A percentile compares a stretch with the other conserved stretches of the same genome.
phyloP scores from a whole-genome alignment of 352 stramenopile species.

The Phytopythium mirpurense region DNA sequence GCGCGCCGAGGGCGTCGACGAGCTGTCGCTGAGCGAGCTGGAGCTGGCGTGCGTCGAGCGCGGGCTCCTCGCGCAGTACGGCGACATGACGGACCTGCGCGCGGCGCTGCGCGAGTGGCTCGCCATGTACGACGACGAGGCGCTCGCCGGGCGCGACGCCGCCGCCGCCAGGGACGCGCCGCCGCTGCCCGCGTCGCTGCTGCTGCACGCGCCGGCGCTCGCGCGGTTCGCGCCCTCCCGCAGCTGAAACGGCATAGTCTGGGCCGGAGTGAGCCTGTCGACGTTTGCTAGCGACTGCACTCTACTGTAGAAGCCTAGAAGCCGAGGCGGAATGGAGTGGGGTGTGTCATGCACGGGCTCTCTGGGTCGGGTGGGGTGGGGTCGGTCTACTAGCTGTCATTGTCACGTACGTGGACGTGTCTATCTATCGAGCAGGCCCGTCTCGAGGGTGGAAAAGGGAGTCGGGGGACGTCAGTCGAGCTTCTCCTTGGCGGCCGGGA shows the following conservation, averaged over 20 bases:
- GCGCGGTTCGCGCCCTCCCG: slow-evolving; percentile 24
- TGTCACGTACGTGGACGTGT: too few relatives aligned
- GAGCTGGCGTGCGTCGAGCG: slow-evolving; percentile 84
- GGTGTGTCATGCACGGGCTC: too few relatives aligned
- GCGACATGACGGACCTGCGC: slow-evolving; percentile 50
- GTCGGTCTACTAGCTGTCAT: too few relatives aligned
- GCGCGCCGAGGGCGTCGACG: slow-evolving; percentile 57
- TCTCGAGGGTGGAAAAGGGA: too few relatives aligned
- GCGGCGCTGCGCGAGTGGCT: slow-evolving; percentile 62
- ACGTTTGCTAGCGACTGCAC: too few relatives aligned
- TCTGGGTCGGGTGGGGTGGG: too few relatives aligned
- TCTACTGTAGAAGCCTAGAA: too few relatives aligned
- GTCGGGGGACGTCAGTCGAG: too few relatives aligned
- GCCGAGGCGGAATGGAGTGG: too few relatives aligned
- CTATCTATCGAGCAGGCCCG: too few relatives aligned
- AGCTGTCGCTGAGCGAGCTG: slow-evolving; percentile 71
- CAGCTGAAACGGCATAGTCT: too few relatives aligned
- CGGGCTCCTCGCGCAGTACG: slow-evolving; percentile 65
- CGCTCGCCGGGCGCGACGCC: slow-evolving; percentile 16
- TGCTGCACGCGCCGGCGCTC: slow-evolving; percentile 75
- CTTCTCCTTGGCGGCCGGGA: slow-evolving; percentile 80
- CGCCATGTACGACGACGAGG: slow-evolving; percentile 63
- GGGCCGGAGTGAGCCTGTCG: too few relatives aligned
- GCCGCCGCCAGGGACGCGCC: not conserved
- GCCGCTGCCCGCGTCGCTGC: slow-evolving; percentile 43